Evolutionary conservation across 345 rosid genomes (phyloP), one percentile per base, ranked within the genome.

Genomic region (Psidium guajava): DNA sequence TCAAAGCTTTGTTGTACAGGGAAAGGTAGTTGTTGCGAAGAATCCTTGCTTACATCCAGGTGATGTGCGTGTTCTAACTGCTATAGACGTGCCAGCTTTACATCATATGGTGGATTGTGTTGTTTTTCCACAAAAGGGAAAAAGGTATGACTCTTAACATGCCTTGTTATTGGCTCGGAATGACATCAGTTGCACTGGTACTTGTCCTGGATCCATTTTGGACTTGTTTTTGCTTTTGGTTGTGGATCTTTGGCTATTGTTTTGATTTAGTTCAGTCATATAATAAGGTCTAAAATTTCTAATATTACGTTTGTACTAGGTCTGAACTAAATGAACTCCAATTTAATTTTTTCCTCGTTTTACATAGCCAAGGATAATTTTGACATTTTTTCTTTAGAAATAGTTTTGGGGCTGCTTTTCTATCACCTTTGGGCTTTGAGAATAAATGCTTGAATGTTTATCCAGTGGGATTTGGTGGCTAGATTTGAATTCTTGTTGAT

Each of bases 11-110:
- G 24, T 91, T 83, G 75, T 90, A 84, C 3, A 40, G 58, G 93
- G 94, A 85, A 54, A 20, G 15, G 88, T 92, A 6, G 87, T 94
- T 36, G 95, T 94, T 54, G 96, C 95, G 6, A 94, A 92, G 84
- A 94, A 94, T 85, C 96, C 96, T 54, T 92, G 96, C 87, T 87
- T 94, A 91, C 96, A 94, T 84, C 95, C 96, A 3, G 96, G 96
- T 3, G 96, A 94, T 87, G 90, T 94, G n/a, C 95, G 92, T 27
- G 90, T 94, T 82, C 89, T 94, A 49, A 86, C 27, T 81, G 95
- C 94, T 42, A 88, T 92, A 47, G 27, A 92, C 27, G 92, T 91
- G 44, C 92, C 93, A 12, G 90, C 82, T 83, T 84, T 94, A 89
- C 80, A 88, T 86, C 94, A 92, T 83, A 92, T 94, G 93, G 96